A percentile compares a stretch with the other conserved stretches of the same genome.
Conservation (phyloP, 83 land plant species). For the Picea abies region DNA sequence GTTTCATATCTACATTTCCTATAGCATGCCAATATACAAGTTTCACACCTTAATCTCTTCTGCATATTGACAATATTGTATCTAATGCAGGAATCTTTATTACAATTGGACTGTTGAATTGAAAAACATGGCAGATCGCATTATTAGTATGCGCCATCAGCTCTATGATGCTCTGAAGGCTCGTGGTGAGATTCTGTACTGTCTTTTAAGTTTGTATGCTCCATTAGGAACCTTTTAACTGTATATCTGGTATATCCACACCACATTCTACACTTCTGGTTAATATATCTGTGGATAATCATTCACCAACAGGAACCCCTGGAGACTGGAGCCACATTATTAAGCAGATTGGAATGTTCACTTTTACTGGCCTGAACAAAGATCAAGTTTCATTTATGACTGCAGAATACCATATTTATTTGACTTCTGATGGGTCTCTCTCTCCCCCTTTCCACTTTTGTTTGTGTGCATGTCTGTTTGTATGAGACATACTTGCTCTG, state of each 20-base stretch:
- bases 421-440: constrained; percentile 94
- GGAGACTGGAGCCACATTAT: constrained; percentile 98
- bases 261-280: neutral
- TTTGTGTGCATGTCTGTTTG: neutral
- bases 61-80: neutral
- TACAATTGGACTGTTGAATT: constrained; percentile 91
- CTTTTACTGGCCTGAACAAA: constrained; percentile 88
- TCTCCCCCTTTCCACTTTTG: constrained; percentile 1
- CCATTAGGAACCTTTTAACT: neutral
- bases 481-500: neutral
- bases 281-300: neutral
- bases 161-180: constrained; percentile 82
- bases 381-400: constrained; percentile 95
- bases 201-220: neutral
- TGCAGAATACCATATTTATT: constrained; percentile 89
- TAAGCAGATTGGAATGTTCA: constrained; percentile 98
- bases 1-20: neutral
- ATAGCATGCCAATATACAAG: neutral
- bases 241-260: too few relatives aligned
- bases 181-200: constrained; percentile 49
- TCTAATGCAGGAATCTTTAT: constrained; percentile 63
- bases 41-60: neutral
- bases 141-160: constrained; percentile 88
- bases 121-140: constrained; percentile 96
- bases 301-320: constrained; percentile 70